Evolutionary conservation across 495 filamentous ascomycete species (phyloP).

Genomic region (Melanomma pulvis-pyrius): DNA sequence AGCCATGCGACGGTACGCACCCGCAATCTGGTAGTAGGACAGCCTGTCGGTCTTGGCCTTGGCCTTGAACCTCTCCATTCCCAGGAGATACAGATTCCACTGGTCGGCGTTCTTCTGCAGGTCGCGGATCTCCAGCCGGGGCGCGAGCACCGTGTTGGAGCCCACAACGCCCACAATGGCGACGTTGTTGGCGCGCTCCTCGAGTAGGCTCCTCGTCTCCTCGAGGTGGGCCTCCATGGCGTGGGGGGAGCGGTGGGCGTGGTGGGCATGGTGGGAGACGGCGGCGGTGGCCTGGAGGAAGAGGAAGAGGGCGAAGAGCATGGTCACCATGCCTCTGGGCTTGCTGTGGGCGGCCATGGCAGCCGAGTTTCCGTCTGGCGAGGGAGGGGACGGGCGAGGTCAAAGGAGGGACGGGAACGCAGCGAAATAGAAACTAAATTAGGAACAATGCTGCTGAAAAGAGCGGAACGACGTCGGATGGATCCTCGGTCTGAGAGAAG

Average conservation of each 20-base stretch:
- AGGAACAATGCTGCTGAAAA: constrained; percentile 4
- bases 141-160: constrained; percentile 23
- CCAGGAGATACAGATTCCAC: constrained; percentile 63
- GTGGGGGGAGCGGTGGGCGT: constrained; percentile 10
- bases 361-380: background rate
- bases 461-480: constrained; percentile 28
- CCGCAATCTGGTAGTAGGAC: constrained; percentile 65
- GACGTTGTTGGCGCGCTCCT: constrained; percentile 26
- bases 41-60: constrained; percentile 55
- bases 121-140: constrained; percentile 57
- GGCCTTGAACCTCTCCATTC: constrained; percentile 57
- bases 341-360: constrained; percentile 29
- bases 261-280: constrained; percentile 11
- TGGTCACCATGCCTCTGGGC: constrained; percentile 16
- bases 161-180: constrained; percentile 32
- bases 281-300: constrained; percentile 23
- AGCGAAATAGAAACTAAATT: constrained; percentile 5
- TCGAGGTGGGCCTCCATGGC: constrained; percentile 22
- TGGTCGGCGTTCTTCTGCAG: constrained; percentile 58
- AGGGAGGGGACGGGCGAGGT: constrained; percentile 11
- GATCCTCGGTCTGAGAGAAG: constrained; percentile 24
- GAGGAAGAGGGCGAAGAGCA: constrained; percentile 24
- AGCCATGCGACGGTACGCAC: constrained; percentile 41
- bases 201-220: constrained; percentile 9
- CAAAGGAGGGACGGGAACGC: constrained; percentile 1